phyloP scores from a whole-genome alignment of 768 basidiomycete genomes.

The Mycena olivaceomarginata region DNA sequence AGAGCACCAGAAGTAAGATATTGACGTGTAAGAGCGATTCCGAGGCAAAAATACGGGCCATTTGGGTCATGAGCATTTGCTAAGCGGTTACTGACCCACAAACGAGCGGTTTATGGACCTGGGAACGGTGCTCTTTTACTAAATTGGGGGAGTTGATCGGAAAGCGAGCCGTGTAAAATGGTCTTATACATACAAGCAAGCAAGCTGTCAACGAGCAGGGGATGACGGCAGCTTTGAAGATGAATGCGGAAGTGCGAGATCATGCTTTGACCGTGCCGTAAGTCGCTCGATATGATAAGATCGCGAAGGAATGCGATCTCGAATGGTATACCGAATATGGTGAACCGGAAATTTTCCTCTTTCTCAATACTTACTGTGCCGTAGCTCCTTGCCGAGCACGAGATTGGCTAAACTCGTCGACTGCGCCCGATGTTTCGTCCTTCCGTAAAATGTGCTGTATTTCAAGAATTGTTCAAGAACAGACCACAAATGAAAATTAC shows the following conservation, averaged over 20 bases:
- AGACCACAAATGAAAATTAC: not conserved
- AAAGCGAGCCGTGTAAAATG: no score
- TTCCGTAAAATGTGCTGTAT: no score
- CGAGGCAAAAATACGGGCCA: no score
- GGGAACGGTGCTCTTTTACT: no score
- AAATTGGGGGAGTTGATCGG: no score
- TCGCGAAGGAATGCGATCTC: conserved; percentile 72
- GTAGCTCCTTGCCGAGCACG: conserved; percentile 94
- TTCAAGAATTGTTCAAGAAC: not conserved
- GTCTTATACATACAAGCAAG: not conserved
- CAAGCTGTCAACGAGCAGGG: not conserved
- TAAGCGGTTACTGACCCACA: no score
- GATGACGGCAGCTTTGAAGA: not conserved
- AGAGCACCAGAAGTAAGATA: not conserved
- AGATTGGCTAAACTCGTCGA: conserved; percentile 75
- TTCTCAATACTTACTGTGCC: conserved; percentile 18
- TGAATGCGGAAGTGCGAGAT: not conserved
- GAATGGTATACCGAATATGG: conserved; percentile 99
- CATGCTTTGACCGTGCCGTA: not conserved
- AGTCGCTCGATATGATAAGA: not conserved
- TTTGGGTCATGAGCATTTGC: no score
- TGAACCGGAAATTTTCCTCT: conserved; percentile 54
- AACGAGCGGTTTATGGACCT: no score
- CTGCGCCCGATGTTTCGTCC: not conserved
- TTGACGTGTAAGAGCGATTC: no score